phyloP scores from a whole-genome alignment of 2,329 filamentous ascomycete species.

The Periconia macrospinosa region DNA sequence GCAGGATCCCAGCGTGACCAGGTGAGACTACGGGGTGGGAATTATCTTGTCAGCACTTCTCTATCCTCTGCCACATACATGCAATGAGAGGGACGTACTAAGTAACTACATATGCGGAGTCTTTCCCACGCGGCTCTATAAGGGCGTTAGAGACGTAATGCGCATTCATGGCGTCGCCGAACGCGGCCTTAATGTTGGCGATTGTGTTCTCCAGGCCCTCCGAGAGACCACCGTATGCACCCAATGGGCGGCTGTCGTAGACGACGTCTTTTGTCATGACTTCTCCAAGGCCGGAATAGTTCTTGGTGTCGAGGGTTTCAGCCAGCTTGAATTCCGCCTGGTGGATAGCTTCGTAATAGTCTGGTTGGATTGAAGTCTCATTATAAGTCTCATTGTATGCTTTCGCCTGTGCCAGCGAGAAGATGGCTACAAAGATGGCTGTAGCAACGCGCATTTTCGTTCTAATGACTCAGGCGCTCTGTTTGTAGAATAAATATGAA shows the following conservation, averaged over 20 bases:
- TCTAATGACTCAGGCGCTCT: neutral
- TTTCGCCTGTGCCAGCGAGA: neutral
- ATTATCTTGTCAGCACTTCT: neutral
- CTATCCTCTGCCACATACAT: neutral
- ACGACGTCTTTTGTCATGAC: neutral
- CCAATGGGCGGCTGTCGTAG: neutral
- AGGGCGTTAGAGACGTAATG: neutral
- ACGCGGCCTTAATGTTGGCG: neutral
- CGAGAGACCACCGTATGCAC: neutral
- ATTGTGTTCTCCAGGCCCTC: neutral
- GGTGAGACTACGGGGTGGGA: neutral
- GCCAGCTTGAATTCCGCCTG: neutral
- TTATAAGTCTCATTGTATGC: no score
- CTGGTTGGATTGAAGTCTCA: neutral
- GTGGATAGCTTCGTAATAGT: neutral
- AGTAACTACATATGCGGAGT: neutral
- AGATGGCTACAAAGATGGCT: neutral
- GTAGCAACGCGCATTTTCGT: neutral
- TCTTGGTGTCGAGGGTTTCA: neutral
- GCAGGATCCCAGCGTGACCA: neutral
- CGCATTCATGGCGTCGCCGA: neutral
- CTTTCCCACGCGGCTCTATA: neutral
- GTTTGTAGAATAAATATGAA: neutral
- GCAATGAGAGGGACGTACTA: neutral
- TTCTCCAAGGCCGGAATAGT: neutral